phyloP scores from a whole-genome alignment of 2,329 filamentous ascomycete species.

The Hypoxylon sp. region DNA sequence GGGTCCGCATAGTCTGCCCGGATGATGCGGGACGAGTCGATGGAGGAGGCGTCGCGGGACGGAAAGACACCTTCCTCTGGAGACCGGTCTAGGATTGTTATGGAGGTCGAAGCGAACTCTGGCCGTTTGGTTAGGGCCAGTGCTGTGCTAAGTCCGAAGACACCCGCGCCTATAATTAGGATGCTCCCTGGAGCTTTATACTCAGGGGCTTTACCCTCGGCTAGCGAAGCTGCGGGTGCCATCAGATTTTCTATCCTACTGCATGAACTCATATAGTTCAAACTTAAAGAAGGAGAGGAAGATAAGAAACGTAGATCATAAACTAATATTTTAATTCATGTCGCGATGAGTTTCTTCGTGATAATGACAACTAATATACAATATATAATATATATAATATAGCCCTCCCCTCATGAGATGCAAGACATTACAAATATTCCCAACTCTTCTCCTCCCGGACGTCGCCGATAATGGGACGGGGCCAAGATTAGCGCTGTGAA shows the following conservation, averaged over 20 bases:
- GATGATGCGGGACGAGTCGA: conserved; percentile 71
- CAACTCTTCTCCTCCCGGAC: too few relatives aligned
- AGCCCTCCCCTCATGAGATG: too few relatives aligned
- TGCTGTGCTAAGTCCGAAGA: conserved; percentile 61
- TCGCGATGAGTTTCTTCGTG: too few relatives aligned
- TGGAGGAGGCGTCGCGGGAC: conserved; percentile 65
- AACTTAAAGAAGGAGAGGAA: background rate
- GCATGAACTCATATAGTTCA: background rate
- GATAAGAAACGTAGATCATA: too few relatives aligned
- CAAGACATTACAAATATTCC: conserved; percentile 2
- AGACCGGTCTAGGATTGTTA: conserved; percentile 68
- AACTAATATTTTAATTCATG: too few relatives aligned
- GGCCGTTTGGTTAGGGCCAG: conserved; percentile 72
- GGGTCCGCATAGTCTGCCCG: conserved; percentile 82
- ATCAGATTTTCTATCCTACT: conserved; percentile 1
- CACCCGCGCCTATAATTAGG: conserved; percentile 70
- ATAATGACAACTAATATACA: too few relatives aligned
- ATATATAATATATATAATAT: too few relatives aligned
- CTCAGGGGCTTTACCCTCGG: background rate
- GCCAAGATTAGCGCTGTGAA: too few relatives aligned
- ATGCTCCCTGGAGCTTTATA: conserved; percentile 50
- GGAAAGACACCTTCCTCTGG: conserved; percentile 62
- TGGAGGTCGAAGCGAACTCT: conserved; percentile 59
- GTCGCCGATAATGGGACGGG: too few relatives aligned
- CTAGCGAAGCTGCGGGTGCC: conserved; percentile 1